A percentile compares a stretch with the other conserved stretches of the same genome.
Evolutionary conservation across 192 early-diverging fungal genomes (phyloP).

Genomic region (Radiomyces spectabilis): DNA sequence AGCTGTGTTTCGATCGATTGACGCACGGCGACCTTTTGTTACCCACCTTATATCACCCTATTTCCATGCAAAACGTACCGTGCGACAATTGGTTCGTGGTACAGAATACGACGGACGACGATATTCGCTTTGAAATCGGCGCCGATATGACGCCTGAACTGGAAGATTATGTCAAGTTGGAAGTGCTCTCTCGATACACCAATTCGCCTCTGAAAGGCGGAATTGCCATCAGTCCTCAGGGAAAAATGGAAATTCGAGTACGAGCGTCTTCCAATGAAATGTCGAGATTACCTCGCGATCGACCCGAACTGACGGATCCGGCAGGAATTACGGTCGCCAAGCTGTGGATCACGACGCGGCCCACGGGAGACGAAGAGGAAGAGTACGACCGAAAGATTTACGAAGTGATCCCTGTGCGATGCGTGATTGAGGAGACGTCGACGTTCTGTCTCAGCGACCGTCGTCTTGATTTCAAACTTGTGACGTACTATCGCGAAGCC

Average conservation of each 20-base stretch:
- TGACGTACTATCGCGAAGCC: slow-evolving; percentile 45
- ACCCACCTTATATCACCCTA: slow-evolving; percentile 65
- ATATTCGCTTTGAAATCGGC: slow-evolving; percentile 72
- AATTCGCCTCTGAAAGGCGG: slow-evolving; percentile 70
- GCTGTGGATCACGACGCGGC: slow-evolving; percentile 56
- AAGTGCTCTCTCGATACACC: slow-evolving; percentile 72
- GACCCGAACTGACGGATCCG: slow-evolving; percentile 49
- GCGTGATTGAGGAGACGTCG: slow-evolving; percentile 54
- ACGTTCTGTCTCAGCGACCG: slow-evolving; percentile 65
- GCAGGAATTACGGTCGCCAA: slow-evolving; percentile 61
- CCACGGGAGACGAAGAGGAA: slow-evolving; percentile 27
- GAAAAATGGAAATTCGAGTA: slow-evolving; percentile 61
- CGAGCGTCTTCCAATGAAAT: slow-evolving; percentile 59
- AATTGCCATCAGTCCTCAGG: slow-evolving; percentile 56
- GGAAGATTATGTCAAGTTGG: slow-evolving; percentile 51
- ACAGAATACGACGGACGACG: slow-evolving; percentile 65
- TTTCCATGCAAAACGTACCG: slow-evolving; percentile 40
- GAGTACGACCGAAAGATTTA: slow-evolving; percentile 28
- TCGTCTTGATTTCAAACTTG: slow-evolving; percentile 59
- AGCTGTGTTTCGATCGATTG: slow-evolving; percentile 69
- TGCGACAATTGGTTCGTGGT: slow-evolving; percentile 84
- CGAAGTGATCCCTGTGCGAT: slow-evolving; percentile 61
- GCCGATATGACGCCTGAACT: slow-evolving; percentile 56
- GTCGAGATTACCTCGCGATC: slow-evolving; percentile 44
- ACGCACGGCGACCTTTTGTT: slow-evolving; percentile 57